Conservation (phyloP, 2,329 filamentous ascomycete species). For the Fusarium haematococcum region DNA sequence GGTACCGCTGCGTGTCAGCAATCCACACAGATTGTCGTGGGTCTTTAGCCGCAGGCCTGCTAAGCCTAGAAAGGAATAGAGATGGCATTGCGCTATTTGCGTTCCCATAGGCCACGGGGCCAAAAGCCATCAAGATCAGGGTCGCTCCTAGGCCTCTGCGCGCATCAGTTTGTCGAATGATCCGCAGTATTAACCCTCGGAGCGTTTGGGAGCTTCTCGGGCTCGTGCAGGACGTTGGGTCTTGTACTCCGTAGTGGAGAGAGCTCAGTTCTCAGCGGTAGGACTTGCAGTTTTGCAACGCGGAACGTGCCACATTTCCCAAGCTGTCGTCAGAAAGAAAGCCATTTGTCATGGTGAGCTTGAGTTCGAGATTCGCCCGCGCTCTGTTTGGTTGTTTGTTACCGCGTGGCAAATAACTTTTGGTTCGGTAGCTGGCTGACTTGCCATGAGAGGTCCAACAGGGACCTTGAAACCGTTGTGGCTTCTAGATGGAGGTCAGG, state of each 20-base stretch:
- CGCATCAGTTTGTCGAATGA: constrained; percentile 24
- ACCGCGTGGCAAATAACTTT: constrained; percentile 4
- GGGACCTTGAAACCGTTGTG: constrained; percentile 30
- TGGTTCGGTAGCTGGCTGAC: constrained; percentile 6
- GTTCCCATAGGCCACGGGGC: constrained; percentile 9
- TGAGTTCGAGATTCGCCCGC: not conserved
- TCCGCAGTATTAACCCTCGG: constrained; percentile 17
- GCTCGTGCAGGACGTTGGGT: constrained; percentile 4
- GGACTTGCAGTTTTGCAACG: constrained; percentile 5
- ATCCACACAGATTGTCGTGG: constrained; percentile 25
- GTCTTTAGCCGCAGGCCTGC: constrained; percentile 20
- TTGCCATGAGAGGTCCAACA: constrained; percentile 10
- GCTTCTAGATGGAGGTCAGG: constrained; percentile 22
- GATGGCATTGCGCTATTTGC: constrained; percentile 35
- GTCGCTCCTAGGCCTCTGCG: constrained; percentile 10
- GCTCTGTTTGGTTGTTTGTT: not conserved
- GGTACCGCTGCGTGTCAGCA: constrained; percentile 40
- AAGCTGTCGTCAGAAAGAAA: not conserved
- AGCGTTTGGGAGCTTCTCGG: constrained; percentile 3
- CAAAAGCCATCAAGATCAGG: constrained; percentile 11
- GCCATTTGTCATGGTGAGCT: not conserved
- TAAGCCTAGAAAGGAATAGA: constrained; percentile 40
- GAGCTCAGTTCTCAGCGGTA: constrained; percentile 2
- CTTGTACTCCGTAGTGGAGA: constrained; percentile 1
- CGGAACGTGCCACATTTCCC: constrained; percentile 14